Evolutionary conservation across 2,329 filamentous ascomycete genomes (phyloP).

Genomic region (Alternaria hordeiaustralica): DNA sequence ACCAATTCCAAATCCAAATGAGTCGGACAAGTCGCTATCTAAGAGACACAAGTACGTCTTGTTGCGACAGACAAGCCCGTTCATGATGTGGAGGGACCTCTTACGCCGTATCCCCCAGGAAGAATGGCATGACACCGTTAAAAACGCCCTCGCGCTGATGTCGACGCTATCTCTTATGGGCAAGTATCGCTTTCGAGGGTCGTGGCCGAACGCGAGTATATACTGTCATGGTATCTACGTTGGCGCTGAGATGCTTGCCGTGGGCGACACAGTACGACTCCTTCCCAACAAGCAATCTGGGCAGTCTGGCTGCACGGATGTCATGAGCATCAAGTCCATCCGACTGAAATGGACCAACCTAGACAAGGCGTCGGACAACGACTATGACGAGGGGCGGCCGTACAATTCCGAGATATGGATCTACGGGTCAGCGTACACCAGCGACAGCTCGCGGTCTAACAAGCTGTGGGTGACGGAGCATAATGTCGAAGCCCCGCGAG

Average conservation of each 20-base stretch:
- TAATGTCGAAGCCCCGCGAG: conserved; percentile 22
- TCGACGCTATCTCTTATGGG: conserved; percentile 61
- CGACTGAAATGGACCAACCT: conserved; percentile 58
- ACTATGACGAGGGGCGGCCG: conserved; percentile 55
- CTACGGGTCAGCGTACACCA: conserved; percentile 58
- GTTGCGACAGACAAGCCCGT: conserved; percentile 61
- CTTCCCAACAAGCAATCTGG: conserved; percentile 24
- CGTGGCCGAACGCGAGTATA: conserved; percentile 62
- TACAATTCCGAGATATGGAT: conserved; percentile 57
- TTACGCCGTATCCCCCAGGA: conserved; percentile 50
- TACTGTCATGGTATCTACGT: conserved; percentile 62
- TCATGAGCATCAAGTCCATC: conserved; percentile 62
- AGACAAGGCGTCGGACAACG: conserved; percentile 54
- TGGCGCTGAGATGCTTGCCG: conserved; percentile 61
- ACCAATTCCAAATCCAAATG: conserved; percentile 60
- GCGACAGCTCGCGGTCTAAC: conserved; percentile 40
- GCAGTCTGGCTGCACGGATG: conserved; percentile 52
- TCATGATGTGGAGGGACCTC: conserved; percentile 61
- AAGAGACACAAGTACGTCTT: conserved; percentile 63
- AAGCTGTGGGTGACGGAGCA: conserved; percentile 30
- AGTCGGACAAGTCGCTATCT: conserved; percentile 58
- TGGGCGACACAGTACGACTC: conserved; percentile 63
- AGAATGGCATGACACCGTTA: conserved; percentile 61
- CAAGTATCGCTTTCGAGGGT: conserved; percentile 60
- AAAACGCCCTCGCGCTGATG: conserved; percentile 60